These are phyloP conservation scores for Alternaria burnsii DNA, from an alignment of 2,329 filamentous ascomycete species.

Conservation along the genomic window DNA sequence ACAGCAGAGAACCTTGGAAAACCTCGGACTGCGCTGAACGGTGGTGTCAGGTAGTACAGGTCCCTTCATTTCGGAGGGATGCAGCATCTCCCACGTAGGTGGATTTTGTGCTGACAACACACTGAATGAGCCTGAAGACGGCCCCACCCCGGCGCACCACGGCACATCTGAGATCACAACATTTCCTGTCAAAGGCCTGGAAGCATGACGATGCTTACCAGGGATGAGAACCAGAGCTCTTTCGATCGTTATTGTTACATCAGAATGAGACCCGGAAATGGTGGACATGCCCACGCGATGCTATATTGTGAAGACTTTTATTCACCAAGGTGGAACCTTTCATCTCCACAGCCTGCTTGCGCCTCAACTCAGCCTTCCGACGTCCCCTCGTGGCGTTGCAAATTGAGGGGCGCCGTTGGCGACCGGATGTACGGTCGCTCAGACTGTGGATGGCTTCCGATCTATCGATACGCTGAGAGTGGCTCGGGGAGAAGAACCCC, in stretches of 20 bases:
- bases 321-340: constrained; percentile 34
- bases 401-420: constrained; percentile 41
- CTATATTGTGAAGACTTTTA: constrained; percentile 32
- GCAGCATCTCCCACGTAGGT: constrained; percentile 48
- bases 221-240: constrained; percentile 33
- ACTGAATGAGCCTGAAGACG: constrained; percentile 50
- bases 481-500: constrained; percentile 34
- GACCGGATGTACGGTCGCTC: constrained; percentile 19
- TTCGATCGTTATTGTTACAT: constrained; percentile 29
- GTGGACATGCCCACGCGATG: constrained; percentile 32
- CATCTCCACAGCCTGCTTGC: constrained; percentile 25
- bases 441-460: constrained; percentile 24
- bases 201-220: constrained; percentile 37
- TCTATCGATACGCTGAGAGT: constrained; percentile 37
- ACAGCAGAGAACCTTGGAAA: constrained; percentile 13
- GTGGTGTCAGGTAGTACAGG: constrained; percentile 43
- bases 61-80: constrained; percentile 52
- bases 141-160: constrained; percentile 36
- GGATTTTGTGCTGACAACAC: constrained; percentile 47
- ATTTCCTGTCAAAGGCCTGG: constrained; percentile 32
- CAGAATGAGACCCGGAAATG: constrained; percentile 31
- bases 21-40: constrained; percentile 23
- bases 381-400: constrained; percentile 41
- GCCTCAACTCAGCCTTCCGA: constrained; percentile 27
- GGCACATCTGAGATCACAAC: constrained; percentile 31